Conservation (phyloP, 2,329 filamentous ascomycete genomes). For the Eutypella sp. region DNA sequence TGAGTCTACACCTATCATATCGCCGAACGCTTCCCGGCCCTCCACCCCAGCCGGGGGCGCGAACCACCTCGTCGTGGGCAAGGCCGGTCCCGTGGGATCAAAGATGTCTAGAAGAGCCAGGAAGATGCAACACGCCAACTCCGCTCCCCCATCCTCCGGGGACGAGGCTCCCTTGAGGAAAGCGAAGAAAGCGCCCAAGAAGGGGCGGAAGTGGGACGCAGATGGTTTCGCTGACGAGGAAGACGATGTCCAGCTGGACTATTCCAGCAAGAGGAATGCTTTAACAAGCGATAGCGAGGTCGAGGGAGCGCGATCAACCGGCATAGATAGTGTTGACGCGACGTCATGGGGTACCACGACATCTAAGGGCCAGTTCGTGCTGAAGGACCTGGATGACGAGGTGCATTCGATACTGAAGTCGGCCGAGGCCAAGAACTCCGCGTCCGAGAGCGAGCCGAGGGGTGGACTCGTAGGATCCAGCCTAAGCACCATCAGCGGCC, state of each 20-base stretch:
- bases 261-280: conserved; percentile 61
- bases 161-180: conserved; percentile 67
- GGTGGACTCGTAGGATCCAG: conserved; percentile 72
- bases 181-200: conserved; percentile 65
- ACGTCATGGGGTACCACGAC: conserved; percentile 82
- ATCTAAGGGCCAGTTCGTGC: conserved; percentile 83
- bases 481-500: conserved; percentile 75
- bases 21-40: conserved; percentile 74
- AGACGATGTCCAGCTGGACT: conserved; percentile 76
- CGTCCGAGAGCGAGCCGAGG: conserved; percentile 40
- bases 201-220: conserved; percentile 86
- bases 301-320: conserved; percentile 48
- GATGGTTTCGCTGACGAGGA: conserved; percentile 85
- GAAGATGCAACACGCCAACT: conserved; percentile 60
- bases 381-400: conserved; percentile 90
- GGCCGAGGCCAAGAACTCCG: conserved; percentile 61
- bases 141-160: conserved; percentile 69
- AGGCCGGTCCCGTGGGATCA: conserved; percentile 66
- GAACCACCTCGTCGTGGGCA: conserved; percentile 65
- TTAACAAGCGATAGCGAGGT: conserved; percentile 48
- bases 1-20: conserved; percentile 64
- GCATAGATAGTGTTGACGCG: conserved; percentile 69
- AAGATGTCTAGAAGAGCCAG: conserved; percentile 79
- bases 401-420: conserved; percentile 83
- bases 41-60: conserved; percentile 59